Evolutionary conservation across 805 yeast species (phyloP), one percentile per base, ranked within the genome.

Genomic region (Wickerhamiella parazyma): DNA sequence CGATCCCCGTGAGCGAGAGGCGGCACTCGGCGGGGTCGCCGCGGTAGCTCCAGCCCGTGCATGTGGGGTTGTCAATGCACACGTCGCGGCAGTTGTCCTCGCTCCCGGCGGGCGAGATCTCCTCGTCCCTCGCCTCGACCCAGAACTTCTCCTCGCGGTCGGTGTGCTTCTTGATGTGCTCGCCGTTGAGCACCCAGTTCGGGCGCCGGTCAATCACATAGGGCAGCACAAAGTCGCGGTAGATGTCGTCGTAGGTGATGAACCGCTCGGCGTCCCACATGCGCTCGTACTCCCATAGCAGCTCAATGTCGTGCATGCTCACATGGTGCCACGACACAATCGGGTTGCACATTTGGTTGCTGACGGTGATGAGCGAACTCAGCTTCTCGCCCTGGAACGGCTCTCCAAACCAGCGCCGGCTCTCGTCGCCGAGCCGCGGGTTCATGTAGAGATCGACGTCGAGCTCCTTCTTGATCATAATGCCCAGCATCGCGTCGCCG

Each of bases 401-500:
- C 14, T 35, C 29, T 12, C 43, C 43, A 22, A 33, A 39, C 42
- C 42, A 39, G 20, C 28, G 55, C 53, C 24, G 51, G 38, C 34
- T 10, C 34, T 42, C 4, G 18, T 42, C 48, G 8, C 17, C 25
- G 2, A 42, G 41, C 20, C 43, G 44, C 6, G 48, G 24, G 18
- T 35, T 36, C 4, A 12, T 20, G 18, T 48, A 49, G 20, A 51
- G 16, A 19, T 43, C 40, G 9, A 49, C 45, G 22, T 47, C 50
- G 4, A 50, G 51, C 41, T 49, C 51, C 25, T 57, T 60, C 2
- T 49, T 45, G 16, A 63, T 46, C 44, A 54, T 48, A 36, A 43
- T 45, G 9, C 57, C 64, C 7, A 64, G 52, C 50, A 61, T 48
- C 24, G 53, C 54, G 37, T 64, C 68, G 11, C 68, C 68, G 40